A percentile compares a stretch with the other conserved stretches of the same genome.
Conservation (phyloP, 345 rosid species). For the Eucalyptus polybractea region DNA sequence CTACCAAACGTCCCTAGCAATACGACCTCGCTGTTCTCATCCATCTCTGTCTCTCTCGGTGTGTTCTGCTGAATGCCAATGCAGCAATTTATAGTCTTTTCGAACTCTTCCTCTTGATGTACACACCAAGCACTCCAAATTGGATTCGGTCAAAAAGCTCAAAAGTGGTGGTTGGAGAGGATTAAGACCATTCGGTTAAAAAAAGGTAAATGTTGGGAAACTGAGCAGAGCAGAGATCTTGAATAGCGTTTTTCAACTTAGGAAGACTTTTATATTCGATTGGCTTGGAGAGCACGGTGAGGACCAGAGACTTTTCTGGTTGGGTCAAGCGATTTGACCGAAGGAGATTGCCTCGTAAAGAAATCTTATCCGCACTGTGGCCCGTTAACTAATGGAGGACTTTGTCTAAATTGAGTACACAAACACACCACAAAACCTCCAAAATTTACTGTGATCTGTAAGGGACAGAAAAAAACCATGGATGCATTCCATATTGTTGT, state of each 20-base stretch:
- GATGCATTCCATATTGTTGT: not conserved
- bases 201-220: not conserved
- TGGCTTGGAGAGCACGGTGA: not conserved
- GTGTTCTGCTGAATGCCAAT: not conserved
- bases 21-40: not conserved
- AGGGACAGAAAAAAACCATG: not conserved
- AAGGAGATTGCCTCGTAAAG: not conserved
- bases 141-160: not conserved
- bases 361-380: not conserved
- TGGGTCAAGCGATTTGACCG: not conserved
- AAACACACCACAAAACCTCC: not conserved
- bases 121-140: not conserved
- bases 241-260: not conserved
- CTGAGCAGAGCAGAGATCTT: not conserved
- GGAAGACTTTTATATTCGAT: not conserved
- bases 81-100: not conserved
- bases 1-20: constrained; percentile 1
- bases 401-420: not conserved
- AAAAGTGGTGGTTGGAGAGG: not conserved
- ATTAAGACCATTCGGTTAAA: not conserved
- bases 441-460: not conserved
- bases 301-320: not conserved
- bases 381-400: not conserved
- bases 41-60: not conserved
- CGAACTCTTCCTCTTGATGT: not conserved